Percentiles rank a stretch among this genome's conserved stretches.
Evolutionary conservation across 2,329 filamentous ascomycete species (phyloP).

Genomic region (Fusarium bactridioides): DNA sequence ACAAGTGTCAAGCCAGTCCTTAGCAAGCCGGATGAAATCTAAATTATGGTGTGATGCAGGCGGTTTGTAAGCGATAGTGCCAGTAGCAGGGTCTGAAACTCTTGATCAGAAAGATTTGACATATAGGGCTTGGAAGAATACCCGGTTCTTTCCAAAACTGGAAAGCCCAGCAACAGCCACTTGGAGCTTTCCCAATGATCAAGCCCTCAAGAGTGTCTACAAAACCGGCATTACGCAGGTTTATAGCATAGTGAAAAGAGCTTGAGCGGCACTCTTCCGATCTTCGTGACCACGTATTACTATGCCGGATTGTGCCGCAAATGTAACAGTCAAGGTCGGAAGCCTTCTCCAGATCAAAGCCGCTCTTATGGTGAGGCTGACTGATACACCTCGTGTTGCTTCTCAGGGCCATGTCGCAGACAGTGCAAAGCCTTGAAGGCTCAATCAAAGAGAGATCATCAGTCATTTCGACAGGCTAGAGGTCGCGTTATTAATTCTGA

Average conservation of each 20-base stretch:
- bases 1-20: neutral
- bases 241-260: neutral
- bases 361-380: neutral
- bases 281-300: neutral
- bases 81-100: too few species aligned
- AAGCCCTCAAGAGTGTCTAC: neutral
- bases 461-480: too few species aligned
- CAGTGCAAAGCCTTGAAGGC: neutral
- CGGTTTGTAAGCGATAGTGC: too few species aligned
- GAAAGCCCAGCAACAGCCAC: neutral
- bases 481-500: too few species aligned
- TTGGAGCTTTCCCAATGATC: neutral
- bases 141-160: neutral
- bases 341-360: neutral
- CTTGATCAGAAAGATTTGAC: too few species aligned
- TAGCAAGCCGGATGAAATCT: neutral
- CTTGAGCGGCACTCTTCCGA: neutral
- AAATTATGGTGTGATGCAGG: neutral
- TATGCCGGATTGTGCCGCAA: neutral
- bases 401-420: neutral
- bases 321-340: neutral
- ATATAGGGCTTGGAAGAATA: too few species aligned
- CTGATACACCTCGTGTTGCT: fast-evolving
- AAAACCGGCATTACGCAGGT: neutral
- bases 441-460: fast-evolving